Percentiles rank a stretch among this genome's conserved stretches.
These are phyloP conservation scores for Sungouiozyma intestinalis DNA, from an alignment of 805 yeast genomes.

Conservation along the genomic window DNA sequence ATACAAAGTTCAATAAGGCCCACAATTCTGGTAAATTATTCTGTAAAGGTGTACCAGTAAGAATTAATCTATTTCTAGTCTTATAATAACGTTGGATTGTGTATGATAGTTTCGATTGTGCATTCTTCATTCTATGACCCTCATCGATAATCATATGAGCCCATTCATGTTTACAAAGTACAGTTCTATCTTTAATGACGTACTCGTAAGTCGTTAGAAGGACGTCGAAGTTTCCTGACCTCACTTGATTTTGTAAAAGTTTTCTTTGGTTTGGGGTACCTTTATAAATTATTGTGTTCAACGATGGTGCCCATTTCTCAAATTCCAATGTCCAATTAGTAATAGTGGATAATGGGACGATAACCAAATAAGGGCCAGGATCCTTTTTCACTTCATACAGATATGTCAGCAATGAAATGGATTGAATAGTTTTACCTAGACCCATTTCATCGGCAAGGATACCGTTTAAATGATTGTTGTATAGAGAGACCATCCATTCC, in stretches of 20 bases:
- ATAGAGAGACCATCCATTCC: conserved; percentile 98
- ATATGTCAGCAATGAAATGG: conserved; percentile 67
- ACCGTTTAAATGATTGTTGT: conserved; percentile 91
- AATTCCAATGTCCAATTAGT: conserved; percentile 82
- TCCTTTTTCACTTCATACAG: conserved; percentile 56
- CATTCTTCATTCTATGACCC: conserved; percentile 82
- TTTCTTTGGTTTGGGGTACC: conserved; percentile 70
- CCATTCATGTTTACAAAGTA: conserved; percentile 60
- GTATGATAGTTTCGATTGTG: conserved; percentile 60
- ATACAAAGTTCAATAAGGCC: conserved; percentile 73
- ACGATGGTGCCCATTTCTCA: conserved; percentile 81
- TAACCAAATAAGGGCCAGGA: conserved; percentile 62
- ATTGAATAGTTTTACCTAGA: conserved; percentile 85
- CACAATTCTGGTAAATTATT: conserved; percentile 77
- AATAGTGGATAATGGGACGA: conserved; percentile 75
- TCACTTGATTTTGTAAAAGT: conserved; percentile 50
- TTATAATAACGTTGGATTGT: conserved; percentile 64
- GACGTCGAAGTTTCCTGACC: conserved; percentile 63
- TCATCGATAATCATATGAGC: conserved; percentile 86
- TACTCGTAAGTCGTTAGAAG: conserved; percentile 75
- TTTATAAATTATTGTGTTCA: conserved; percentile 62
- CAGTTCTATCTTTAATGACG: conserved; percentile 64
- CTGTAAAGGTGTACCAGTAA: conserved; percentile 84
- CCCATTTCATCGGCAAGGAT: conserved; percentile 99
- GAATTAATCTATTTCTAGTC: conserved; percentile 66